These are phyloP conservation scores for Cryoendolithus antarcticus DNA, from an alignment of 2,329 filamentous ascomycete species.

Conservation along the genomic window DNA sequence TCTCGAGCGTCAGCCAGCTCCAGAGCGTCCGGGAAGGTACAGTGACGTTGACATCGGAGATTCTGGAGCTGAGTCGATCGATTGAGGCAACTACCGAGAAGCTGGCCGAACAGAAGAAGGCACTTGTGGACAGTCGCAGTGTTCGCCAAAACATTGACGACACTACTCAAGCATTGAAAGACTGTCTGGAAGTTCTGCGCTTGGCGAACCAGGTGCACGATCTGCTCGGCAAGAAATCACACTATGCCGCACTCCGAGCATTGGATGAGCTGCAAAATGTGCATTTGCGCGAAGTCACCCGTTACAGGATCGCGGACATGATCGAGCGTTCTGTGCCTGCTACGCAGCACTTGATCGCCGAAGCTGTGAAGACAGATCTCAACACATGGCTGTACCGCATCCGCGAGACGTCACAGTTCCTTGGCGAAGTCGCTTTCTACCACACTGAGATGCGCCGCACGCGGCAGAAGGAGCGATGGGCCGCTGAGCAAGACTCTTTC, in stretches of 20 bases:
- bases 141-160: slow-evolving; percentile 95
- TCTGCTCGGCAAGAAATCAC: slow-evolving; percentile 79
- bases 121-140: slow-evolving; percentile 79
- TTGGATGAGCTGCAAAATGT: slow-evolving; percentile 94
- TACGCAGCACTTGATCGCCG: slow-evolving; percentile 84
- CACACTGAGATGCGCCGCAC: slow-evolving; percentile 80
- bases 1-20: slow-evolving; percentile 86
- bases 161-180: slow-evolving; percentile 73
- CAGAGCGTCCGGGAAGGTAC: slow-evolving; percentile 85
- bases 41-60: slow-evolving; percentile 76
- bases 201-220: slow-evolving; percentile 93
- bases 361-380: slow-evolving; percentile 91
- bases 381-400: slow-evolving; percentile 96
- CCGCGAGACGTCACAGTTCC: slow-evolving; percentile 86
- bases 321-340: slow-evolving; percentile 92
- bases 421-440: slow-evolving; percentile 93
- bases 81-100: slow-evolving; percentile 93
- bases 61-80: slow-evolving; percentile 81
- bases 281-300: slow-evolving; percentile 83
- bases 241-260: slow-evolving; percentile 87
- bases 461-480: slow-evolving; percentile 61
- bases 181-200: slow-evolving; percentile 82
- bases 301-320: slow-evolving; percentile 88
- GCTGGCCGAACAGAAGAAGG: slow-evolving; percentile 86
- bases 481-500: slow-evolving; percentile 58